phyloP scores from a whole-genome alignment of 352 stramenopile genomes.

The Phytopythium oedochilum region DNA sequence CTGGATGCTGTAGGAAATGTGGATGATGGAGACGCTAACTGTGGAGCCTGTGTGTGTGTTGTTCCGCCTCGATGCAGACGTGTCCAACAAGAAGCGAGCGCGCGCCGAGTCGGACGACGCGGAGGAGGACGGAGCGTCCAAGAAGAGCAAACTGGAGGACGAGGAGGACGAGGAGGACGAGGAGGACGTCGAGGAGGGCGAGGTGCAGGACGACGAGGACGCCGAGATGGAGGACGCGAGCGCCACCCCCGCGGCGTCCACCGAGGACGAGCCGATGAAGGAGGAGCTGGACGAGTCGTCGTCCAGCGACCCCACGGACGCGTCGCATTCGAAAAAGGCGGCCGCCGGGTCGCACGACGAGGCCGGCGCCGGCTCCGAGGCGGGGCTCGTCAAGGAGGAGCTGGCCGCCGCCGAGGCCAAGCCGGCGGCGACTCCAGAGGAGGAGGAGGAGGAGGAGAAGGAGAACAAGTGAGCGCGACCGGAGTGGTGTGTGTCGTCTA shows the following conservation, averaged over 20 bases:
- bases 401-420: background rate
- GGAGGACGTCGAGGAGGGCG: constrained; percentile 15
- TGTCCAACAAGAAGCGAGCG: constrained; percentile 24
- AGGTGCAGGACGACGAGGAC: constrained; percentile 4
- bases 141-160: constrained; percentile 16
- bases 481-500: too few species aligned
- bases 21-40: constrained; percentile 51
- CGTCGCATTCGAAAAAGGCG: background rate
- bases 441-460: constrained; percentile 4
- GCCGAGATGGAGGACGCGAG: constrained; percentile 2
- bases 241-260: background rate
- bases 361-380: background rate
- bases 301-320: background rate
- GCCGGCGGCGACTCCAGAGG: background rate
- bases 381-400: background rate
- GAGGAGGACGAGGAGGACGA: constrained; percentile 15
- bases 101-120: constrained; percentile 21
- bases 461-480: constrained; percentile 1
- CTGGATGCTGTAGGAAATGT: constrained; percentile 20
- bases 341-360: background rate
- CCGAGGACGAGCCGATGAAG: constrained; percentile 6
- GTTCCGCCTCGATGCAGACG: background rate
- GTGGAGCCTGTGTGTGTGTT: constrained; percentile 3
- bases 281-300: background rate
- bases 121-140: constrained; percentile 8